Evolutionary conservation across 148 eudicot genomes (phyloP).

Genomic region (Chenopodium album): DNA sequence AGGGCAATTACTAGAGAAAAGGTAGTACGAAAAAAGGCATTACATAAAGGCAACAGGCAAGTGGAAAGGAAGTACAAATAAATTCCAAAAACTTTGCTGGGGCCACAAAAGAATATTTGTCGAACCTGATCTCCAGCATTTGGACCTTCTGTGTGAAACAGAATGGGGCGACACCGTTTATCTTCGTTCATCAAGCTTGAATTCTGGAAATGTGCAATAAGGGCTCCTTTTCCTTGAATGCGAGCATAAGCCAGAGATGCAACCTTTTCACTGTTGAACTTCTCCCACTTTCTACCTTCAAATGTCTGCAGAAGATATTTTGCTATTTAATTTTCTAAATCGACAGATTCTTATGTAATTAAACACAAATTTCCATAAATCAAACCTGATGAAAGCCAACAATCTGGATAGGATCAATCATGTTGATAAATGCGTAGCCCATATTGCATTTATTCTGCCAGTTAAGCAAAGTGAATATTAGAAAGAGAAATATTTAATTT

Average conservation of each 20-base stretch:
- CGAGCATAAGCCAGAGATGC: slow-evolving; percentile 77
- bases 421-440: slow-evolving; percentile 83
- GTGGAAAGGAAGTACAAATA: background rate
- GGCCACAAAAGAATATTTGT: background rate
- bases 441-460: slow-evolving; percentile 82
- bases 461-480: slow-evolving; percentile 10
- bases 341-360: background rate
- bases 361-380: slow-evolving; percentile 5
- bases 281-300: slow-evolving; percentile 75
- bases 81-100: background rate
- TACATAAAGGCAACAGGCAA: background rate
- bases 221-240: slow-evolving; percentile 77
- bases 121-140: slow-evolving; percentile 75
- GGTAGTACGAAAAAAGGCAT: background rate
- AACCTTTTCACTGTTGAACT: slow-evolving; percentile 81
- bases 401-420: slow-evolving; percentile 64
- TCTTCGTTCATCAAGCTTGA: slow-evolving; percentile 90
- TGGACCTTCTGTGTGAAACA: slow-evolving; percentile 71
- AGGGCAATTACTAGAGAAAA: background rate
- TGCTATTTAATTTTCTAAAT: slow-evolving; percentile 1
- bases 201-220: slow-evolving; percentile 81
- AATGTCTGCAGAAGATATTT: slow-evolving; percentile 49
- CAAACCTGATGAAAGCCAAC: slow-evolving; percentile 67
- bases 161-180: slow-evolving; percentile 80
- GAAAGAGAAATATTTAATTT: background rate